phyloP scores from a whole-genome alignment of 768 basidiomycete species.

The Rhizopogon salebrosus region DNA sequence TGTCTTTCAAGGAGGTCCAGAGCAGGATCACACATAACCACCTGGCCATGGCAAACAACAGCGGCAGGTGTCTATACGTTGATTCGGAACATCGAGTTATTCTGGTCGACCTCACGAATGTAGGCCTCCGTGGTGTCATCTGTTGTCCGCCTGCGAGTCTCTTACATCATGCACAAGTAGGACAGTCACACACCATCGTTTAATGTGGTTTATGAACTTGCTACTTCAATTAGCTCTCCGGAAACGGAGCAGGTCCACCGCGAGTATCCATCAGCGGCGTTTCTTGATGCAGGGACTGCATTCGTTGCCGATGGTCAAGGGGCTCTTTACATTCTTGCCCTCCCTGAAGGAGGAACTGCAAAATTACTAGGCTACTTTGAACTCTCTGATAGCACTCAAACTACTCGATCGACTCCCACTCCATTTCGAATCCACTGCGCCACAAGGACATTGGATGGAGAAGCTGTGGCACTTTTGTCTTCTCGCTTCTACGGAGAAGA shows the following conservation, averaged over 20 bases:
- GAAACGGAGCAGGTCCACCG: constrained; percentile 37
- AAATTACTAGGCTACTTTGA: constrained; percentile 50
- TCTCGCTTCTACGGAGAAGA: constrained; percentile 43
- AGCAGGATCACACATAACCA: constrained; percentile 85
- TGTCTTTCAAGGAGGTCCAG: constrained; percentile 79
- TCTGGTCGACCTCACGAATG: constrained; percentile 50
- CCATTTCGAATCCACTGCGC: constrained; percentile 39
- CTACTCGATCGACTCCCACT: constrained; percentile 20
- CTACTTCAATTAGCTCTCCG: constrained; percentile 42
- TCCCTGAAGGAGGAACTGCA: constrained; percentile 35
- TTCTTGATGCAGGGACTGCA: constrained; percentile 43
- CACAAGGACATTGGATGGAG: constrained; percentile 29
- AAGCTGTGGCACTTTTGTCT: constrained; percentile 49
- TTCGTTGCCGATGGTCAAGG: constrained; percentile 71
- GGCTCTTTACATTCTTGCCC: constrained; percentile 53
- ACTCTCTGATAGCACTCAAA: constrained; percentile 23
- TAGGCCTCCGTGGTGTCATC: constrained; percentile 31
- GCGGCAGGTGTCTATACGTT: constrained; percentile 55
- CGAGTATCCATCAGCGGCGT: constrained; percentile 73
- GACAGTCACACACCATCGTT: constrained; percentile 46
- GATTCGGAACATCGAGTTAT: constrained; percentile 62
- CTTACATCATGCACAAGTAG: constrained; percentile 36
- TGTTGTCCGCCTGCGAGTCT: constrained; percentile 1
- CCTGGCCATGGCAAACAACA: constrained; percentile 44
- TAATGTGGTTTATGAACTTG: constrained; percentile 54